Conservation (phyloP, 345 rosid genomes). For the Fremontodendron californicum region DNA sequence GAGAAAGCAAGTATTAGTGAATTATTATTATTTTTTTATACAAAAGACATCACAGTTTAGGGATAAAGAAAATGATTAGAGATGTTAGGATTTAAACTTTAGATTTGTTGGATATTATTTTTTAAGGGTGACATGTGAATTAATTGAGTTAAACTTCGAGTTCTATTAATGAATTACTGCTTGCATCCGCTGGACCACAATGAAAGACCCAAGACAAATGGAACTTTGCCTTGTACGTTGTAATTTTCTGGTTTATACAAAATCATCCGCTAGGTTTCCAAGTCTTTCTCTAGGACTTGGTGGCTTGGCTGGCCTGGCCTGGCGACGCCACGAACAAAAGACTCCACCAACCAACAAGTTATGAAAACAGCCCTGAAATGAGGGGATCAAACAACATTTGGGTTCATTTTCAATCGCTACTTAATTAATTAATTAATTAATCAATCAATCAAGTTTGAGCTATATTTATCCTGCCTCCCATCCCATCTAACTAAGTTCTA, state of each 20-base stretch:
- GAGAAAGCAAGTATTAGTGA: neutral
- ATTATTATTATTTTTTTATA: no score
- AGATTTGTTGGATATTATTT: no score
- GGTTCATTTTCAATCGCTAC: neutral
- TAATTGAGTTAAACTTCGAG: no score
- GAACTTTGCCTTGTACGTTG: neutral
- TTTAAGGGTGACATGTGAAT: no score
- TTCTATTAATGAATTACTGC: no score
- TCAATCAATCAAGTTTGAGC: neutral
- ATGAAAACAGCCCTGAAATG: neutral
- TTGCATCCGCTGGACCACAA: neutral
- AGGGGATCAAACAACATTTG: neutral
- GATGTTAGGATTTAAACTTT: no score
- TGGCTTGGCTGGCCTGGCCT: neutral
- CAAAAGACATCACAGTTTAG: no score
- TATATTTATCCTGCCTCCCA: neutral
- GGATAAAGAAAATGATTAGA: no score
- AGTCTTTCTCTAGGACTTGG: neutral
- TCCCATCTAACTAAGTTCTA: neutral
- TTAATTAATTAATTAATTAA: neutral
- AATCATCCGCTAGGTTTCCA: neutral
- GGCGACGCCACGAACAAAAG: neutral
- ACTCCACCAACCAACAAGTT: neutral
- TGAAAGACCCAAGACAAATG: neutral
- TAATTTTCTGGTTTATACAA: neutral